Base-by-base conservation (phyloP, 805 yeast genomes). In the Ogataea neopini region DNA sequence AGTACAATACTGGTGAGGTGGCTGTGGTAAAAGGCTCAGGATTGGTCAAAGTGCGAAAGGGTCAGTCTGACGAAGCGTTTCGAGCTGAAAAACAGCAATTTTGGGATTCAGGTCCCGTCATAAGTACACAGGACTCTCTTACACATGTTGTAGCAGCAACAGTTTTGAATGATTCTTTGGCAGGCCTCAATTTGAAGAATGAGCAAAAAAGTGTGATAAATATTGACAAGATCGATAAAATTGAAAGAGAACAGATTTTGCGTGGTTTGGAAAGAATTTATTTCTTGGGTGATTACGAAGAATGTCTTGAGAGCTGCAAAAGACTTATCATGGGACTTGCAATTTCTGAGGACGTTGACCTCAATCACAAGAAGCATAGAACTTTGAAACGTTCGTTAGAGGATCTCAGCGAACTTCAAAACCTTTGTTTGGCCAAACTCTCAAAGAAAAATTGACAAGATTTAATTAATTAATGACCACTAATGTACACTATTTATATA, bases 31-130 rank as follows among this genome's bases (percentile, higher is more conserved):
- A 71, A 48, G 68, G 76, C 0, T 72, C 79, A 1, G 82, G 82
- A 0, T 68, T 72, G 46, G 59, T 63, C 3, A 76, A 73, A 46
- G 63, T 73, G 20, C 75, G 96, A 35, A 88, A 86, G 57, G 83
- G 82, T 0, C 97, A 89, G 60, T 59, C 84, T 0, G 81, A 80
- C 35, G 91, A 83, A 45, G 86, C 79, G 47, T 89, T 68, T 53
- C 66, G 60, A 28, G 59, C 49, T 7, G 92, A 89, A 63, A 68
- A 70, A 50, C 51, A 52, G 2, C 77, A 74, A 57, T 88, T 80
- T 59, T 66, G 64, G 52, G 40, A 55, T 0, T 60, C 69, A 0
- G 95, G 95, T 0, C 94, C 96, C 0, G 67, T 70, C 1, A 57
- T 77, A 15, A 79, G 80, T 45, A 75, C 76, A 0, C 60, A 63